These are phyloP conservation scores for Lipomyces orientalis DNA, from an alignment of 805 yeast genomes.

Conservation along the genomic window DNA sequence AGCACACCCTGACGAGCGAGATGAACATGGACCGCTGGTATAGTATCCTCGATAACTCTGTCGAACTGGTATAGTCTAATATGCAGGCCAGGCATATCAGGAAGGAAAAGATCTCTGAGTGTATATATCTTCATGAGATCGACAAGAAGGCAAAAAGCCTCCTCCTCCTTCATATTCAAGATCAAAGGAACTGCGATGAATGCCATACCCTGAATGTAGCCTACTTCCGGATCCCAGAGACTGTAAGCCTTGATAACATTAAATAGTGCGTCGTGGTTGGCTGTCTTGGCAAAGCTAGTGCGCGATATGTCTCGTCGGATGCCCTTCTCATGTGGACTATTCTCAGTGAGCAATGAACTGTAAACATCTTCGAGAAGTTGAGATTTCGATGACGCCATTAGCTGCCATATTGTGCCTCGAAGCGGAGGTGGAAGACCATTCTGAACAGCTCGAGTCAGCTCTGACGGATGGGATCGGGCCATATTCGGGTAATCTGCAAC, in stretches of 20 bases:
- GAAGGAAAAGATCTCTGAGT: slow-evolving; percentile 76
- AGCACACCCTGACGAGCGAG: slow-evolving; percentile 83
- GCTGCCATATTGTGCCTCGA: slow-evolving; percentile 92
- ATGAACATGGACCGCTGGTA: slow-evolving; percentile 77
- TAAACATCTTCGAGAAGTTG: slow-evolving; percentile 64
- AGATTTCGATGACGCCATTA: slow-evolving; percentile 79
- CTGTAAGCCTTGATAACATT: slow-evolving; percentile 84
- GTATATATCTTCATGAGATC: slow-evolving; percentile 84
- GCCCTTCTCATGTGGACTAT: slow-evolving; percentile 69
- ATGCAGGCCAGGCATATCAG: slow-evolving; percentile 94
- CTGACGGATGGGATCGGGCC: slow-evolving; percentile 65
- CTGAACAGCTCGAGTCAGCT: slow-evolving; percentile 65
- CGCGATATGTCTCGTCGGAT: slow-evolving; percentile 83
- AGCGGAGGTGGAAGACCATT: slow-evolving; percentile 84
- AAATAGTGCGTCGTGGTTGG: slow-evolving; percentile 67
- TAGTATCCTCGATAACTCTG: slow-evolving; percentile 74
- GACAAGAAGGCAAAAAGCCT: slow-evolving; percentile 81
- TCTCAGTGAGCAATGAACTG: slow-evolving; percentile 53
- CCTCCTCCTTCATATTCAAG: slow-evolving; percentile 79
- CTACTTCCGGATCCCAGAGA: slow-evolving; percentile 87
- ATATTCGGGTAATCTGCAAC: slow-evolving; percentile 76
- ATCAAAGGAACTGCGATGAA: slow-evolving; percentile 85
- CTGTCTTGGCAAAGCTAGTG: slow-evolving; percentile 77
- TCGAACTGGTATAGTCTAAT: slow-evolving; percentile 87
- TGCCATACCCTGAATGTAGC: slow-evolving; percentile 98